phyloP scores from a whole-genome alignment of 768 basidiomycete species.

The Arthromyces matolae region DNA sequence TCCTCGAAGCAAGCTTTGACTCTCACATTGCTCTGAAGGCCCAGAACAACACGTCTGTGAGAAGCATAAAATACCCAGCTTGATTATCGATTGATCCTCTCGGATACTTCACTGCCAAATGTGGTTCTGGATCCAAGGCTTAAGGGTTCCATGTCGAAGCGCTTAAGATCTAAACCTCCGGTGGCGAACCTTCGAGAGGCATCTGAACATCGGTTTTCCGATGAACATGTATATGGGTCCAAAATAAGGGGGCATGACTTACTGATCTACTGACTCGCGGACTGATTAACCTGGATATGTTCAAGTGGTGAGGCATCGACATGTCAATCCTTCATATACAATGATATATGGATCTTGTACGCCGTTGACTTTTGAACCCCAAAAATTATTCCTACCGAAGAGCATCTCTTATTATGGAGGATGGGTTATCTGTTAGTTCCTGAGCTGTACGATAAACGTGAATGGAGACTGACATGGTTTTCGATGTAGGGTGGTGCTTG shows the following conservation, averaged over 20 bases:
- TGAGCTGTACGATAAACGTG: neutral
- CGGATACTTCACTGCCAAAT: neutral
- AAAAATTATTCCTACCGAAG: neutral
- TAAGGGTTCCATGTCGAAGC: neutral
- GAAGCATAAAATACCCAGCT: too few species aligned
- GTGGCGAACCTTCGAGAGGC: neutral
- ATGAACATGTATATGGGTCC: too few species aligned
- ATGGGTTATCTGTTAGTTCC: neutral
- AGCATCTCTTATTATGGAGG: neutral
- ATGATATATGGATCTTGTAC: neutral
- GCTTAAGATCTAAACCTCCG: neutral
- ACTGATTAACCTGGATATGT: neutral
- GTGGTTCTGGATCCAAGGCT: neutral
- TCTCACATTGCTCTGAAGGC: too few species aligned
- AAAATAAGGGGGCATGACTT: too few species aligned
- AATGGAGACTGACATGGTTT: neutral
- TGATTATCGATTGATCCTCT: constrained; percentile 21
- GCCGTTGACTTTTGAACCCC: constrained; percentile 1
- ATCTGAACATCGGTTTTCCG: too few species aligned
- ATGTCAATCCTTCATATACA: neutral
- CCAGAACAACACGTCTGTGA: too few species aligned
- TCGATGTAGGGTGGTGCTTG: neutral
- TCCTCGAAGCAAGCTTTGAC: too few species aligned
- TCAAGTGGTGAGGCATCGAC: neutral
- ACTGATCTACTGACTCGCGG: too few species aligned